Conservation (phyloP, 1,139 yeast genomes). For the Nakaseomyces nivariensis region DNA sequence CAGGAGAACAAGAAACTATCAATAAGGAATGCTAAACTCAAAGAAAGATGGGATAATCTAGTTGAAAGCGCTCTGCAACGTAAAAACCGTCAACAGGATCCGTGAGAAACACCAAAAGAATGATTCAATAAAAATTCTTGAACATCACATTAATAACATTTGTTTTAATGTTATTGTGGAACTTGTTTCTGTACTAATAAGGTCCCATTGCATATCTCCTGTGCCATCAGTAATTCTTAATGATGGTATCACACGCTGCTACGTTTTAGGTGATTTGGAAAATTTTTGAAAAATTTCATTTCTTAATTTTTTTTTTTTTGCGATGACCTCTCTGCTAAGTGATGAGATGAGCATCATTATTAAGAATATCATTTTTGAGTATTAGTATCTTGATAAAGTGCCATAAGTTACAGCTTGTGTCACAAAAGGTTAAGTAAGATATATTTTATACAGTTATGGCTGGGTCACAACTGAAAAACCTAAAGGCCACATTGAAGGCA, state of each 20-base stretch:
- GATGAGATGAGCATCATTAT: not conserved
- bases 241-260: too few species aligned
- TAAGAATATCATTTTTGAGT: too few species aligned
- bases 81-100: constrained; percentile 19
- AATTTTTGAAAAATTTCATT: not conserved
- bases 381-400: too few species aligned
- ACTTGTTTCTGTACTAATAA: too few species aligned
- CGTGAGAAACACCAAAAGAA: constrained; percentile 1
- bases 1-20: constrained; percentile 31
- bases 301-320: not conserved
- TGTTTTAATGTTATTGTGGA: too few species aligned
- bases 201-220: too few species aligned
- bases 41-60: constrained; percentile 40
- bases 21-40: constrained; percentile 32
- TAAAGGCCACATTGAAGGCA: constrained; percentile 65
- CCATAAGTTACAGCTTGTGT: too few species aligned
- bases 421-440: not conserved
- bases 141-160: too few species aligned
- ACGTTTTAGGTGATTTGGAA: not conserved
- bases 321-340: not conserved
- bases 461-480: constrained; percentile 78
- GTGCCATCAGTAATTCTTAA: too few species aligned
- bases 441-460: constrained; percentile 43
- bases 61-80: constrained; percentile 40
- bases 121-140: not conserved